A percentile compares a stretch with the other conserved stretches of the same genome.
Evolutionary conservation across 495 filamentous ascomycete species (phyloP).

Genomic region (Usnea hakonensis): DNA sequence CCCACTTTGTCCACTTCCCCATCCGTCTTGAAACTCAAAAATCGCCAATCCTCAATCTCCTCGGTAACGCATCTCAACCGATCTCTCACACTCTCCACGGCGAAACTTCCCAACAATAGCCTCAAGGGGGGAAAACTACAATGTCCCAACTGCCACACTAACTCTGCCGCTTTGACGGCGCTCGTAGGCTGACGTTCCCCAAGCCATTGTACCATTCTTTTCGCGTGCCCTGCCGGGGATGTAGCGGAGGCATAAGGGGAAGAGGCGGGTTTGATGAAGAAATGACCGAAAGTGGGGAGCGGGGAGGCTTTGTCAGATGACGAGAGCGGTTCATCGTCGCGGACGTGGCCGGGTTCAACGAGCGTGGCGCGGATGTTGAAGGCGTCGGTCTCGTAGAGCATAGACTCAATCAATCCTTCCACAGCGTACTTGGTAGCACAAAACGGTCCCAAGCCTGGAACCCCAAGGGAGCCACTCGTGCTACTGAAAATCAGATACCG

Average conservation of each 20-base stretch:
- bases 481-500: constrained; percentile 91
- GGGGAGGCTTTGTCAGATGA: constrained; percentile 21
- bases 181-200: constrained; percentile 86
- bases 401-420: constrained; percentile 87
- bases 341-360: constrained; percentile 82
- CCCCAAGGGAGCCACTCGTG: constrained; percentile 78
- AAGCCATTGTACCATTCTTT: constrained; percentile 92
- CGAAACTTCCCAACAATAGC: constrained; percentile 81
- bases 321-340: constrained; percentile 55
- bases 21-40: constrained; percentile 52
- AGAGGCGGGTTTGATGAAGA: constrained; percentile 77
- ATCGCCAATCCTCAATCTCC: constrained; percentile 89
- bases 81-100: constrained; percentile 91
- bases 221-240: constrained; percentile 78
- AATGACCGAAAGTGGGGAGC: constrained; percentile 78
- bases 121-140: constrained; percentile 83
- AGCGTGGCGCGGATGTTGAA: constrained; percentile 90
- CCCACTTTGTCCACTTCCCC: constrained; percentile 23
- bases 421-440: constrained; percentile 96
- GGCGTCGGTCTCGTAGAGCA: constrained; percentile 88
- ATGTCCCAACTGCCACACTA: constrained; percentile 93
- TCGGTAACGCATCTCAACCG: constrained; percentile 82
- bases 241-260: constrained; percentile 70
- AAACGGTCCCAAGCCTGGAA: constrained; percentile 86
- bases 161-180: constrained; percentile 86